Percentiles rank a stretch among this genome's conserved stretches.
These are phyloP conservation scores for Tylopilus sp. DNA, from an alignment of 768 basidiomycete genomes.

Conservation along the genomic window DNA sequence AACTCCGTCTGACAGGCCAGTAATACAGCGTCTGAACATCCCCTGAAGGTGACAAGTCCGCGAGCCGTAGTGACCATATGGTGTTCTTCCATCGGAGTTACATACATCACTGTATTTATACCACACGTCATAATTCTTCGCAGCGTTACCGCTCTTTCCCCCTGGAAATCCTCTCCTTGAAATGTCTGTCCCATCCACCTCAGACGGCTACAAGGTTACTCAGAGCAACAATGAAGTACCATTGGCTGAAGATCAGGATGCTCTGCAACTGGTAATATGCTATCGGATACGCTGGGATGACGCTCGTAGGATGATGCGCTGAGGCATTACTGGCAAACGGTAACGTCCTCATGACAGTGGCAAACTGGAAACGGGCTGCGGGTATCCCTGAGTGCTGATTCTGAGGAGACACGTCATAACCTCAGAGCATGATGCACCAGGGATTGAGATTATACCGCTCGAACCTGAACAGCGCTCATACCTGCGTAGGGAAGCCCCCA, in stretches of 20 bases:
- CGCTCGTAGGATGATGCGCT: constrained; percentile 29
- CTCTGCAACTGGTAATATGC: constrained; percentile 55
- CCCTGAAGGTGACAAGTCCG: constrained; percentile 16
- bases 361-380: constrained; percentile 78
- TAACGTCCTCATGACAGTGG: constrained; percentile 67
- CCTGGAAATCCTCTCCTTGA: neutral
- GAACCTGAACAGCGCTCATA: constrained; percentile 98
- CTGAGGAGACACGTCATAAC: constrained; percentile 7
- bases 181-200: constrained; percentile 24
- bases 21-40: constrained; percentile 38
- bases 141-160: neutral
- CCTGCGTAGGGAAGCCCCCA: constrained; percentile 98
- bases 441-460: constrained; percentile 97
- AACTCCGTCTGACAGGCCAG: neutral
- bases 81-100: constrained; percentile 23
- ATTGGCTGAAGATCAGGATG: constrained; percentile 41
- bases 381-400: constrained; percentile 65
- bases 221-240: constrained; percentile 26
- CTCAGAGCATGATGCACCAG: constrained; percentile 34
- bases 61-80: constrained; percentile 1
- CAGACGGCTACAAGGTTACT: constrained; percentile 7
- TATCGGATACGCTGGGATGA: constrained; percentile 27
- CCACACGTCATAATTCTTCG: constrained; percentile 7
- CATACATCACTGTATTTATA: constrained; percentile 31
- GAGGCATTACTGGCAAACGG: constrained; percentile 45